Evolutionary conservation across 495 filamentous ascomycete species (phyloP), one percentile per base, ranked within the genome.

Genomic region (Barbatosphaeria neglecta): DNA sequence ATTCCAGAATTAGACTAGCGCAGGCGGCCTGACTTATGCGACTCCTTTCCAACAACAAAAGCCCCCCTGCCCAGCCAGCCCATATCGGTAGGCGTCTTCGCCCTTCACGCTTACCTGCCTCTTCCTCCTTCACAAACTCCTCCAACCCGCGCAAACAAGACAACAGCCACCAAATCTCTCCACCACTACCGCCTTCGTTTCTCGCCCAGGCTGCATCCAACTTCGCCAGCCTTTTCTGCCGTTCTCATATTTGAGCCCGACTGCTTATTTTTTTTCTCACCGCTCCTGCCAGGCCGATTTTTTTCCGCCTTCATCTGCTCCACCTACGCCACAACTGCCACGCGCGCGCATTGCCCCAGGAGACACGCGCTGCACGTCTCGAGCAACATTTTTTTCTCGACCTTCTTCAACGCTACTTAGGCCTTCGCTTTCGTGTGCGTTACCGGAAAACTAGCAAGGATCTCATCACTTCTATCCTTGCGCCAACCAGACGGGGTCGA

Each of bases 121-220:
- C 47, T 33, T 44, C 50, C 50, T 41, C 41, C 52, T 55, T 41
- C 47, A 4, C 42, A 44, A 46, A 51, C 53, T 50, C 48, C 22
- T 44, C 33, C 46, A 47, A 51, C 48, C 48, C 45, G 28, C 42
- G 44, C 50, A 47, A 35, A 38, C 27, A 47, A 28, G 41, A 15
- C 31, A 11, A 15, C 31, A 2, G 2, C 27, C 15, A n/a, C 11
- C 6, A 6, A 11, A n/a, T 35, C 31, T n/a, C 9, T 13, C 27
- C 27, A 15, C 2, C 31, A 35, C 15, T 45, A 52, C 47, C 52
- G 50, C 43, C 52, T 52, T 55, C 50, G 40, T 50, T 45, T 50
- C 28, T 25, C 13, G 47, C 46, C 50, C 53, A 58, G 63, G 51
- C 52, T 60, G 64, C 67, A 70, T 60, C 65, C 63, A 67, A 66